Conservation (phyloP, 2,329 filamentous ascomycete species). For the Pseudonectria buxi region DNA sequence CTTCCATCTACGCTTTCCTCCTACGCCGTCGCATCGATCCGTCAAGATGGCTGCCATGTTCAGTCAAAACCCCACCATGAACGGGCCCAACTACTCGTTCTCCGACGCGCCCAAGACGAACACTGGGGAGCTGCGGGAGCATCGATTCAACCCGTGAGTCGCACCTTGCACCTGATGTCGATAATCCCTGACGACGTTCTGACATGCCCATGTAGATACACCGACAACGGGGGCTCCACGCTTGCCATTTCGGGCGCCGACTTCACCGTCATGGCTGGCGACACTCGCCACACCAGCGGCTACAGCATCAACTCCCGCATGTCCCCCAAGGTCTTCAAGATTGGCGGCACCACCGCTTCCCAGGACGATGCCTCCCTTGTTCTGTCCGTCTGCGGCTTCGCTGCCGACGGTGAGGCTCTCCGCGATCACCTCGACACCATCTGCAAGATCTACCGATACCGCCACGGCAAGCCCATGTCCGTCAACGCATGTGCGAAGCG, state of each 20-base stretch:
- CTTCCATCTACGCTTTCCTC: slow-evolving; percentile 7
- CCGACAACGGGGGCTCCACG: slow-evolving; percentile 95
- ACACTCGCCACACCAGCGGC: slow-evolving; percentile 90
- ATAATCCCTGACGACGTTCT: slow-evolving; percentile 3
- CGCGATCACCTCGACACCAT: slow-evolving; percentile 90
- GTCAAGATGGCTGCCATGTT: slow-evolving; percentile 58
- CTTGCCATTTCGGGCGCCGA: slow-evolving; percentile 89
- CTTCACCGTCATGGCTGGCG: slow-evolving; percentile 94
- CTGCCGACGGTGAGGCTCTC: slow-evolving; percentile 87
- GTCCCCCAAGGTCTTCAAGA: slow-evolving; percentile 93
- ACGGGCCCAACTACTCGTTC: slow-evolving; percentile 64
- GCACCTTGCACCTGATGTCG: neutral
- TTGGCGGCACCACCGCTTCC: slow-evolving; percentile 81
- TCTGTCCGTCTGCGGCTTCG: slow-evolving; percentile 90
- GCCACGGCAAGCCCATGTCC: slow-evolving; percentile 93
- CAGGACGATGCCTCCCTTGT: slow-evolving; percentile 82
- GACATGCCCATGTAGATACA: slow-evolving; percentile 58
- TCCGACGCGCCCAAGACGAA: slow-evolving; percentile 51
- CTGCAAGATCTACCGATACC: slow-evolving; percentile 98
- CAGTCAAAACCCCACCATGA: slow-evolving; percentile 62
- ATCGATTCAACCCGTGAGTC: slow-evolving; percentile 86
- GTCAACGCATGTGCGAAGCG: slow-evolving; percentile 93
- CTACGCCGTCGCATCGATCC: slow-evolving; percentile 2
- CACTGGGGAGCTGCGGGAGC: slow-evolving; percentile 56
- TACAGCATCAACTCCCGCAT: slow-evolving; percentile 99